Evolutionary conservation across 106 monocot genomes (phyloP).

Genomic region (Dendrobium huoshanense): DNA sequence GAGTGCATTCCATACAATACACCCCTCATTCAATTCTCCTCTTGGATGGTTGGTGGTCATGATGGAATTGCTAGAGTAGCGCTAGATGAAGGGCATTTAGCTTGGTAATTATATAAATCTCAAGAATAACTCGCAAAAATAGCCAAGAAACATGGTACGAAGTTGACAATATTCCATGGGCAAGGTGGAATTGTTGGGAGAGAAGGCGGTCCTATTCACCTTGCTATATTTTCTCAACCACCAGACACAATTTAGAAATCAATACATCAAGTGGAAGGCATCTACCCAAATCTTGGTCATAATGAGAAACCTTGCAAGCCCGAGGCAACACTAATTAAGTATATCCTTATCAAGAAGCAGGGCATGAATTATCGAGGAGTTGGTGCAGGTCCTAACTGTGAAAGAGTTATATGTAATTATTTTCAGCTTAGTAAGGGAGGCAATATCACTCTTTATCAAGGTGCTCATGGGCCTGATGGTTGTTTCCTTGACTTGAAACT

Average conservation of each 20-base stretch:
- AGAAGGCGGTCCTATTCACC: conserved; percentile 81
- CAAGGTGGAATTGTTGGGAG: conserved; percentile 92
- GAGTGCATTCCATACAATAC: conserved; percentile 96
- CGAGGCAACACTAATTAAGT: conserved; percentile 30
- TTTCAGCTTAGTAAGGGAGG: conserved; percentile 71
- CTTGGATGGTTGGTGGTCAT: conserved; percentile 99
- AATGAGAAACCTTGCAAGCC: conserved; percentile 72
- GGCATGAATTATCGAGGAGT: conserved; percentile 57
- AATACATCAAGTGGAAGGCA: conserved; percentile 55
- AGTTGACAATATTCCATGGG: conserved; percentile 96
- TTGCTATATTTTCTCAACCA: conserved; percentile 84
- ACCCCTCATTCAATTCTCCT: conserved; percentile 98
- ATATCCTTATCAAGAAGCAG: conserved; percentile 54
- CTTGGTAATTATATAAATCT: conserved; percentile 90
- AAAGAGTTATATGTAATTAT: conserved; percentile 68
- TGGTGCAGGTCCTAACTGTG: conserved; percentile 39
- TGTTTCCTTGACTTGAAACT: conserved; percentile 54
- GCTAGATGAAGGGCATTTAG: conserved; percentile 86
- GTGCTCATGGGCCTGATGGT: conserved; percentile 76
- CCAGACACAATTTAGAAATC: conserved; percentile 78
- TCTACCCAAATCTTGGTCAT: conserved; percentile 45
- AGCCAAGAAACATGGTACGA: conserved; percentile 76
- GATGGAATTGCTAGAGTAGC: conserved; percentile 74
- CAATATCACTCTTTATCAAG: conserved; percentile 69
- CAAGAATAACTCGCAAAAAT: conserved; percentile 80